These are phyloP conservation scores for Colletotrichum orbiculare DNA, from an alignment of 2,329 filamentous ascomycete genomes.

Conservation along the genomic window DNA sequence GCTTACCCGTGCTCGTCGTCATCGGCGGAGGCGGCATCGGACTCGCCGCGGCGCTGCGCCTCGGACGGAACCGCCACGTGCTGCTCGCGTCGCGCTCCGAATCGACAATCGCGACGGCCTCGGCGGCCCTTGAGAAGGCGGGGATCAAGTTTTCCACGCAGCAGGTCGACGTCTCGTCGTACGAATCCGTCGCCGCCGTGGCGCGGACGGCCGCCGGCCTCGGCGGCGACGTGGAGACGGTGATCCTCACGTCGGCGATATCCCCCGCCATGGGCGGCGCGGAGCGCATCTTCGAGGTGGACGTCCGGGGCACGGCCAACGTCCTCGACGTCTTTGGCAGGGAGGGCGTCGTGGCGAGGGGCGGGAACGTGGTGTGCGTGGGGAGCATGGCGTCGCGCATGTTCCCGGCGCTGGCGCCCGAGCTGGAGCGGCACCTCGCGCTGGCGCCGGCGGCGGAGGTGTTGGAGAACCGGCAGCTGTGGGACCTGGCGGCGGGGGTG, in stretches of 20 bases:
- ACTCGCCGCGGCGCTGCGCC: slow-evolving; percentile 16
- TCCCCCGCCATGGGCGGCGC: slow-evolving; percentile 2
- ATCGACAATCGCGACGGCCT: slow-evolving; percentile 8
- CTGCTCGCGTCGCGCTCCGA: slow-evolving; percentile 18
- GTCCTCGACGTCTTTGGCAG: background rate
- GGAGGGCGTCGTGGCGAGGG: slow-evolving; percentile 7
- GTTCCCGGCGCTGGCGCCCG: background rate
- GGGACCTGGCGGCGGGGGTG: background rate
- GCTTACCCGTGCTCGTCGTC: slow-evolving; percentile 12
- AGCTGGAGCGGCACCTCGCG: slow-evolving; percentile 16
- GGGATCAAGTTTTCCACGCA: slow-evolving; percentile 8
- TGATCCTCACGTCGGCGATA: slow-evolving; percentile 15
- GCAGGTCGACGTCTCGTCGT: slow-evolving; percentile 14
- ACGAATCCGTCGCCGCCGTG: slow-evolving; percentile 3
- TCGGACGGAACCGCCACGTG: slow-evolving; percentile 11
- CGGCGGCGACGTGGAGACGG: slow-evolving; percentile 11
- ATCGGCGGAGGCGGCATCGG: slow-evolving; percentile 28
- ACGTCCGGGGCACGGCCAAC: slow-evolving; percentile 13
- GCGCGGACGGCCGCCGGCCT: slow-evolving; percentile 5
- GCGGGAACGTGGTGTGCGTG: slow-evolving; percentile 8
- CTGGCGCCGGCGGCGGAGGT: slow-evolving; percentile 13
- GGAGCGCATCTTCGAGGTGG: background rate
- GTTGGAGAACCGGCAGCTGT: background rate
- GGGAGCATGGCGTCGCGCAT: slow-evolving; percentile 16
- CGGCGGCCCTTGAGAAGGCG: slow-evolving; percentile 16